Evolutionary conservation across 2,329 filamentous ascomycete species (phyloP).

Genomic region (Geosmithia flava): DNA sequence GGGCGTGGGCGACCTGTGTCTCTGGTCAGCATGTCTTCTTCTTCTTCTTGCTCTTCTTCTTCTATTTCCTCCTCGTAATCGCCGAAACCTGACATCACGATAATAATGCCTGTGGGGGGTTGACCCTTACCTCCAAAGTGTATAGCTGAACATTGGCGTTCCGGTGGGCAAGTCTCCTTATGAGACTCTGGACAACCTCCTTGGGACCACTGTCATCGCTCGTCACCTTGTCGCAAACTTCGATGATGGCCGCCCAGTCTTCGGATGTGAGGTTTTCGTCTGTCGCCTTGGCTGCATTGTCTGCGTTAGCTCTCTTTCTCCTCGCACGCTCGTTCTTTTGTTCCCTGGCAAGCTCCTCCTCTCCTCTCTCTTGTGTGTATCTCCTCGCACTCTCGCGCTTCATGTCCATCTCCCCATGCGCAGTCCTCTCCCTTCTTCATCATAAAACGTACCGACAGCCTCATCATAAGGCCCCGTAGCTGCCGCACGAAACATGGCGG

Average conservation of each 20-base stretch:
- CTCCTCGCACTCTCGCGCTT: no score
- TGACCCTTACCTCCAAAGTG: conserved; percentile 59
- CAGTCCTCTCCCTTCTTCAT: conserved; percentile 6
- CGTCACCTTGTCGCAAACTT: conserved; percentile 48
- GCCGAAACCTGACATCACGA: no score
- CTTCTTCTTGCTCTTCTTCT: neutral
- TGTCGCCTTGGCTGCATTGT: conserved; percentile 55
- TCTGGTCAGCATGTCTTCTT: neutral
- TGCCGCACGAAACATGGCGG: conserved; percentile 45
- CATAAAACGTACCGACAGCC: conserved; percentile 35
- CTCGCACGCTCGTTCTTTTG: no score
- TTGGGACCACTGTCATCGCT: conserved; percentile 51
- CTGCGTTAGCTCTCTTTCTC: no score
- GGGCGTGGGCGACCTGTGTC: conserved; percentile 69
- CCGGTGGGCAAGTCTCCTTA: conserved; percentile 81
- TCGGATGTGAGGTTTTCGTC: conserved; percentile 94
- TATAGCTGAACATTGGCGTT: conserved; percentile 96
- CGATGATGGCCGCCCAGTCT: conserved; percentile 54
- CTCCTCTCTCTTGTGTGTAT: no score
- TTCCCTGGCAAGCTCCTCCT: no score
- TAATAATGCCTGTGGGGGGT: no score
- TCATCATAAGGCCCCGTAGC: conserved; percentile 46
- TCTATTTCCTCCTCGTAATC: neutral
- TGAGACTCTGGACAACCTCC: conserved; percentile 79
- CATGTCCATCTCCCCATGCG: no score